phyloP scores from a whole-genome alignment of 2,329 filamentous ascomycete species.

The Hypoxylon sp. region DNA sequence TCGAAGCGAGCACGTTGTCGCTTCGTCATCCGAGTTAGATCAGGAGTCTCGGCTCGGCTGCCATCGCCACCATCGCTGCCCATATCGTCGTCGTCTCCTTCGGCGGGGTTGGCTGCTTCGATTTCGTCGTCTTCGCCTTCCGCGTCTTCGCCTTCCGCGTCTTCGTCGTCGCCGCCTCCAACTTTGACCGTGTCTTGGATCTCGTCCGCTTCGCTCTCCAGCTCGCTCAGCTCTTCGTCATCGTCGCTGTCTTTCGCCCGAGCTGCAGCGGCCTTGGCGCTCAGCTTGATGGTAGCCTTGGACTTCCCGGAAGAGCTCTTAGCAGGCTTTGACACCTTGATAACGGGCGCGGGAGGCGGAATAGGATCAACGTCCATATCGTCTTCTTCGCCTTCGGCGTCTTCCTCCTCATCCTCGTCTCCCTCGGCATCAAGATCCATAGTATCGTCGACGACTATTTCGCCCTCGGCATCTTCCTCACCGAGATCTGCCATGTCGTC shows the following conservation, averaged over 20 bases:
- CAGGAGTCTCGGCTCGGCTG: slow-evolving; percentile 59
- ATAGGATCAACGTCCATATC: slow-evolving; percentile 55
- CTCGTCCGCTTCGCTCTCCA: slow-evolving; percentile 60
- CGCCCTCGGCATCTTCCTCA: slow-evolving; percentile 46
- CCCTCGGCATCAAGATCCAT: slow-evolving; percentile 57
- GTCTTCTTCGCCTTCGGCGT: slow-evolving; percentile 60
- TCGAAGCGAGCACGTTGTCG: slow-evolving; percentile 67
- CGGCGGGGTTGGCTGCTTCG: slow-evolving; percentile 49
- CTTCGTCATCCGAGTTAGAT: slow-evolving; percentile 68
- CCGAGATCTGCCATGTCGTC: slow-evolving; percentile 52
- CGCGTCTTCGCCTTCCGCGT: slow-evolving; percentile 52
- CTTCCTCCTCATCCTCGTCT: slow-evolving; percentile 51
- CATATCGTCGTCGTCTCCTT: slow-evolving; percentile 51
- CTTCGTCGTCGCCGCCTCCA: slow-evolving; percentile 50
- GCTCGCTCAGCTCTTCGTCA: slow-evolving; percentile 65
- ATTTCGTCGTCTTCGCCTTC: slow-evolving; percentile 57
- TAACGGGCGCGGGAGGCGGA: slow-evolving; percentile 51
- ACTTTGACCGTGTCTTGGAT: slow-evolving; percentile 56
- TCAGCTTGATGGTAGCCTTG: slow-evolving; percentile 45
- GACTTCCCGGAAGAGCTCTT: slow-evolving; percentile 43
- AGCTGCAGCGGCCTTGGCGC: slow-evolving; percentile 39
- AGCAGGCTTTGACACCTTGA: slow-evolving; percentile 58
- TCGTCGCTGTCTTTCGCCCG: slow-evolving; percentile 56
- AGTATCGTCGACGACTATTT: slow-evolving; percentile 46
- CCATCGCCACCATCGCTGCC: slow-evolving; percentile 54